These are phyloP conservation scores for Lolium multiflorum DNA, from an alignment of 176 grass and related monocot genomes.

Conservation along the genomic window DNA sequence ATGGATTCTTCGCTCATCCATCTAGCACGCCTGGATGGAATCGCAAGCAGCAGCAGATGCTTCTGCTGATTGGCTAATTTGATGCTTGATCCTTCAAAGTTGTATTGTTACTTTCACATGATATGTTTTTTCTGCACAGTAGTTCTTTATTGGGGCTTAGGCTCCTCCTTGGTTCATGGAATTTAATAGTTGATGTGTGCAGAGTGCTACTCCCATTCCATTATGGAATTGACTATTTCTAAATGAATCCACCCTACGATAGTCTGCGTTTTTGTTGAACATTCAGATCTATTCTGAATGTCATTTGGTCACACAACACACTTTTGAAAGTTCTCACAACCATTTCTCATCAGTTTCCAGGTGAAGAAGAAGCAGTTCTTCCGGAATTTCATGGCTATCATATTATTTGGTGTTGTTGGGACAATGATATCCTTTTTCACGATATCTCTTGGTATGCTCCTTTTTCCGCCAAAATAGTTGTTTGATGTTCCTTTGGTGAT, in stretches of 20 bases:
- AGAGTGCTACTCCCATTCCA: not conserved
- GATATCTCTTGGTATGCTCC: slow-evolving; percentile 81
- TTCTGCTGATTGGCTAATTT: slow-evolving; percentile 20
- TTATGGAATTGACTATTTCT: not conserved
- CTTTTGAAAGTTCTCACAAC: slow-evolving; percentile 25
- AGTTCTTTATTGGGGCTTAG: not conserved
- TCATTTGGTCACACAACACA: not conserved
- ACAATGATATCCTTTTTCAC: slow-evolving; percentile 96
- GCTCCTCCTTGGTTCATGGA: not conserved
- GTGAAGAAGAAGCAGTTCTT: slow-evolving; percentile 99
- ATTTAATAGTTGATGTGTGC: not conserved
- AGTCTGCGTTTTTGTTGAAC: slow-evolving; percentile 20
- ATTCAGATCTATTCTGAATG: not conserved
- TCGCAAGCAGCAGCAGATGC: not conserved
- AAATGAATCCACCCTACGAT: not conserved
- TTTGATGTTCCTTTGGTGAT: not conserved
- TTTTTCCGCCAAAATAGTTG: not conserved
- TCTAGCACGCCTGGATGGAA: not conserved
- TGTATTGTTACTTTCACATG: not conserved
- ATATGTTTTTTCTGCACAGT: not conserved
- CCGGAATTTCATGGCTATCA: slow-evolving; percentile 96
- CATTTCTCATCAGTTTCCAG: slow-evolving; percentile 80
- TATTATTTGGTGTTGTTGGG: slow-evolving; percentile 85
- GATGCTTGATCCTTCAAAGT: slow-evolving; percentile 20
- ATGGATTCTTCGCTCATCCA: not conserved